phyloP scores from a whole-genome alignment of 345 rosid species.

The Citrus hindsii region DNA sequence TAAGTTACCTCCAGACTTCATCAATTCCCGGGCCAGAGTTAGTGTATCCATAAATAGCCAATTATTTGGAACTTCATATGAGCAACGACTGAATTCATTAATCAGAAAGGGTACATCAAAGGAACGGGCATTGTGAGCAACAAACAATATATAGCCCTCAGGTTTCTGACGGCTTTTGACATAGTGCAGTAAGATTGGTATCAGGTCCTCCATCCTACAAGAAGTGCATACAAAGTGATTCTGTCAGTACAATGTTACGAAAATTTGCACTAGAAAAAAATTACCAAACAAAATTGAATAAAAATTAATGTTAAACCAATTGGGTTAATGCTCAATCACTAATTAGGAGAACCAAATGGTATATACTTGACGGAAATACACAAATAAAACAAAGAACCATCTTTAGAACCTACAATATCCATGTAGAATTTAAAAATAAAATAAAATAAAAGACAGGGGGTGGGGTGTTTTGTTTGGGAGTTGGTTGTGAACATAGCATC shows the following conservation, averaged over 20 bases:
- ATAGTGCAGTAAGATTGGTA: conserved; percentile 65
- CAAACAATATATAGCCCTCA: conserved; percentile 59
- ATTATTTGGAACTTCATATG: conserved; percentile 55
- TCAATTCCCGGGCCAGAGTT: conserved; percentile 56
- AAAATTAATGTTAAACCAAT: background rate
- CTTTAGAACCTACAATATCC: background rate
- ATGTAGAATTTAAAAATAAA: background rate
- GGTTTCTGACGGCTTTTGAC: conserved; percentile 73
- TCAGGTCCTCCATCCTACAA: conserved; percentile 79
- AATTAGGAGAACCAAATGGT: background rate
- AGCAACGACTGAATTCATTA: conserved; percentile 66
- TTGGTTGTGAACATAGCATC: background rate
- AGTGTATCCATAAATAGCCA: conserved; percentile 75
- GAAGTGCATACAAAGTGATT: conserved; percentile 6
- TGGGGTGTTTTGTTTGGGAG: too few relatives aligned
- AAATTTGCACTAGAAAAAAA: background rate
- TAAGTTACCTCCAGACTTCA: conserved; percentile 53
- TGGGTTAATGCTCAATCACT: background rate
- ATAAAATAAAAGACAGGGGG: background rate
- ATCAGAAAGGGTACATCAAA: conserved; percentile 79
- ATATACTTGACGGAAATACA: background rate
- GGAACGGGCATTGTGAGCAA: conserved; percentile 75
- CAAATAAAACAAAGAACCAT: background rate
- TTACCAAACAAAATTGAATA: background rate
- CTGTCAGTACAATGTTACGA: conserved; percentile 1